These are phyloP conservation scores for Gossypium davidsonii DNA, from an alignment of 441 rosid genomes.

Conservation along the genomic window DNA sequence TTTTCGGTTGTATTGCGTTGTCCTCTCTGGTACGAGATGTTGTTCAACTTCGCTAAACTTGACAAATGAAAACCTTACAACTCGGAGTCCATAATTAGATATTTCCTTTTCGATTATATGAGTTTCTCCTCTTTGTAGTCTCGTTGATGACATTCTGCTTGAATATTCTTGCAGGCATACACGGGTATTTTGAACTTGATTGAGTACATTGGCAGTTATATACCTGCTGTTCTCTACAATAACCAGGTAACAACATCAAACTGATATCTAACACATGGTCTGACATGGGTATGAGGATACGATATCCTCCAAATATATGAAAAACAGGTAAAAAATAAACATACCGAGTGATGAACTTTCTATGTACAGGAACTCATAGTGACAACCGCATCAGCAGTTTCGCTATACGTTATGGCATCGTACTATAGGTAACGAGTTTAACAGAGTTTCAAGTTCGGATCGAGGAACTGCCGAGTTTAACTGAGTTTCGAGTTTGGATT, in stretches of 20 bases:
- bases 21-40: constrained; percentile 71
- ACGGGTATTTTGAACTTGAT: constrained; percentile 70
- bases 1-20: constrained; percentile 70
- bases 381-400: constrained; percentile 53
- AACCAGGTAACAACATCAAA: constrained; percentile 53
- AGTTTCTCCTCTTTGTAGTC: constrained; percentile 6
- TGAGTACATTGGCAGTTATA: constrained; percentile 49
- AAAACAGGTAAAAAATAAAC: not conserved
- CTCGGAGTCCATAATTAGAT: not conserved
- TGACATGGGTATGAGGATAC: not conserved
- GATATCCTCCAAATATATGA: not conserved
- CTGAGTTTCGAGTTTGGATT: not conserved
- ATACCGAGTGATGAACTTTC: constrained; percentile 8
- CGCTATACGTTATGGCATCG: constrained; percentile 62
- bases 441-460: not conserved
- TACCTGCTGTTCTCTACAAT: constrained; percentile 67
- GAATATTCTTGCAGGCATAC: constrained; percentile 56
- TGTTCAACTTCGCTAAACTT: constrained; percentile 7
- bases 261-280: not conserved
- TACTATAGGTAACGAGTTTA: constrained; percentile 49
- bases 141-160: constrained; percentile 1
- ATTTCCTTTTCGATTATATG: not conserved
- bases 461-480: not conserved
- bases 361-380: constrained; percentile 67
- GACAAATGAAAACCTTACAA: not conserved